phyloP scores from a whole-genome alignment of 1,284 basidiomycete genomes.

The Ceratobasidium sp. region DNA sequence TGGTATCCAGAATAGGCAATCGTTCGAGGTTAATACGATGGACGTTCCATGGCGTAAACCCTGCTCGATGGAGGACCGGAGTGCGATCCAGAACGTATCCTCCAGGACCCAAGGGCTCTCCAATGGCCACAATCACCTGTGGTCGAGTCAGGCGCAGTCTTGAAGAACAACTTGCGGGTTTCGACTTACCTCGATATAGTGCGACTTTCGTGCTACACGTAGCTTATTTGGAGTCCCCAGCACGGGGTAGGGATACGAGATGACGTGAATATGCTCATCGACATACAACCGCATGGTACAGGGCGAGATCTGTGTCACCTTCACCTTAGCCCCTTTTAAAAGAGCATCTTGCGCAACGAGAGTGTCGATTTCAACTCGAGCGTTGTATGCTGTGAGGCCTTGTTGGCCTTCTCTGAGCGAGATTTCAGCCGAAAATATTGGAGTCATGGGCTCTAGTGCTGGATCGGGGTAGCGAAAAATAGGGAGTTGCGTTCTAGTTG shows the following conservation, averaged over 20 bases:
- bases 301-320: constrained; percentile 49
- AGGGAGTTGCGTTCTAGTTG: neutral
- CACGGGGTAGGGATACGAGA: constrained; percentile 52
- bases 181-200: constrained; percentile 59
- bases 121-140: constrained; percentile 49
- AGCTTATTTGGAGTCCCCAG: constrained; percentile 51
- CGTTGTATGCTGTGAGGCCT: constrained; percentile 43
- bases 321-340: constrained; percentile 42
- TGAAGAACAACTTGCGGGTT: neutral
- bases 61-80: constrained; percentile 41
- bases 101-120: constrained; percentile 46
- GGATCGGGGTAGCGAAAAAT: neutral
- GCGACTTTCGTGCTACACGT: constrained; percentile 60
- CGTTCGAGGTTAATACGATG: constrained; percentile 47
- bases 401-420: neutral
- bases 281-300: constrained; percentile 50
- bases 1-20: constrained; percentile 44
- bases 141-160: constrained; percentile 17
- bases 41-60: constrained; percentile 47
- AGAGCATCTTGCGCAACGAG: constrained; percentile 49
- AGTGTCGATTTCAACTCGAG: constrained; percentile 47
- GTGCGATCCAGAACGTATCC: constrained; percentile 50
- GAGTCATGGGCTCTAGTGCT: neutral
- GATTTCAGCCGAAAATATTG: neutral
- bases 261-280: constrained; percentile 45